Evolutionary conservation across 176 grass and related monocot genomes (phyloP).

Genomic region (Oropetium thomaeum): DNA sequence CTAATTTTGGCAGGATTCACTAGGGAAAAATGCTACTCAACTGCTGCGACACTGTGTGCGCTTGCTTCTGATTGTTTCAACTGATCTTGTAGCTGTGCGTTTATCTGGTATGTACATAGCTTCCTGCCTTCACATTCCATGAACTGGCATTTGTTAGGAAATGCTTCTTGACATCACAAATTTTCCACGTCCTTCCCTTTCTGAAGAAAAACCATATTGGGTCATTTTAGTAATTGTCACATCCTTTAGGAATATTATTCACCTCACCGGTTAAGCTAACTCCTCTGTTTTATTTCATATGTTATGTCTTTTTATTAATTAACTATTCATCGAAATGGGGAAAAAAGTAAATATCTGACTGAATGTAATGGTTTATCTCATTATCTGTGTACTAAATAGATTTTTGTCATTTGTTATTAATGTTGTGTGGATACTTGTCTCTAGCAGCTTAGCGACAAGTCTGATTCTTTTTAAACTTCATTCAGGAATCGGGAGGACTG

Average conservation of each 20-base stretch:
- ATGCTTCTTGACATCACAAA: not conserved
- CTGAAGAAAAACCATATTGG: conserved; percentile 13
- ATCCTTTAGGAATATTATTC: not conserved
- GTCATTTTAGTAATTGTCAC: not conserved
- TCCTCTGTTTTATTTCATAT: not conserved
- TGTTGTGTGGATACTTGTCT: conserved; percentile 8
- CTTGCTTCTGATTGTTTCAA: conserved; percentile 87
- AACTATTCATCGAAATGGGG: conserved; percentile 2
- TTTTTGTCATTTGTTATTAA: not conserved
- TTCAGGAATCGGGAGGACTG: conserved; percentile 83
- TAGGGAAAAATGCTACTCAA: conserved; percentile 96
- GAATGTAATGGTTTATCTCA: conserved; percentile 12
- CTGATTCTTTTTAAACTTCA: conserved; percentile 31
- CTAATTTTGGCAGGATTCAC: conserved; percentile 71
- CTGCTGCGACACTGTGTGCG: conserved; percentile 91
- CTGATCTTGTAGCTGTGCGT: conserved; percentile 84
- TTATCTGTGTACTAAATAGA: conserved; percentile 19
- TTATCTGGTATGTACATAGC: conserved; percentile 64
- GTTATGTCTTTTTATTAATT: not conserved
- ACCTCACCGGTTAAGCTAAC: not conserved
- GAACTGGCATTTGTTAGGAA: conserved; percentile 1
- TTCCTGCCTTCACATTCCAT: conserved; percentile 6
- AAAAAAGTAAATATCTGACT: conserved; percentile 12
- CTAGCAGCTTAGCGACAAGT: not conserved
- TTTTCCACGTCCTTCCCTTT: conserved; percentile 10